A percentile compares a stretch with the other conserved stretches of the same genome.
Conservation (phyloP, 257 asterid species). For the Catharanthus roseus region DNA sequence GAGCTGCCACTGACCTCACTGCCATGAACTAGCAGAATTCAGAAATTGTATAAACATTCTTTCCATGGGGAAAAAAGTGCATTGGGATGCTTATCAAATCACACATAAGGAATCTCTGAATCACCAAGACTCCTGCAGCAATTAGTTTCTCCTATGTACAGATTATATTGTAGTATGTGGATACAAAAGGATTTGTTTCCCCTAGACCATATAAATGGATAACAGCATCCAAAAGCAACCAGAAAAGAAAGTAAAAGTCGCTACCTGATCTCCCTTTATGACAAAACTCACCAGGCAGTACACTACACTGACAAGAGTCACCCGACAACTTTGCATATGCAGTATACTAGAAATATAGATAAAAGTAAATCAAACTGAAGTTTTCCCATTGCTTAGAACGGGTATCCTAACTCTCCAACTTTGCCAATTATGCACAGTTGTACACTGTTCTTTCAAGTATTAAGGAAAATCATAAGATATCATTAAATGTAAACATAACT, state of each 20-base stretch:
- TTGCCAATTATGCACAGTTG: neutral
- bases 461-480: neutral
- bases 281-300: neutral
- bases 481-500: neutral
- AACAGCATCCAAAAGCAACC: neutral
- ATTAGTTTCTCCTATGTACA: neutral
- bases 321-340: neutral
- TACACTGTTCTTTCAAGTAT: neutral
- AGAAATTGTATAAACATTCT: neutral
- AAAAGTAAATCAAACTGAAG: neutral
- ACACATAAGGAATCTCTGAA: neutral
- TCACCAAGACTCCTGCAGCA: neutral
- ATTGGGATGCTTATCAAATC: neutral
- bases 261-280: neutral
- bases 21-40: conserved; percentile 28
- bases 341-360: neutral
- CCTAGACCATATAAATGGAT: neutral
- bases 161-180: neutral
- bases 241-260: neutral
- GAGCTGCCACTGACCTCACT: conserved; percentile 77
- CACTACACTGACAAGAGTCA: neutral
- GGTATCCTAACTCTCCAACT: neutral
- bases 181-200: neutral
- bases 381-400: neutral
- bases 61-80: no score